A percentile compares a stretch with the other conserved stretches of the same genome.
These are phyloP conservation scores for Cercospora citrullina DNA, from an alignment of 2,329 filamentous ascomycete genomes.

Conservation along the genomic window DNA sequence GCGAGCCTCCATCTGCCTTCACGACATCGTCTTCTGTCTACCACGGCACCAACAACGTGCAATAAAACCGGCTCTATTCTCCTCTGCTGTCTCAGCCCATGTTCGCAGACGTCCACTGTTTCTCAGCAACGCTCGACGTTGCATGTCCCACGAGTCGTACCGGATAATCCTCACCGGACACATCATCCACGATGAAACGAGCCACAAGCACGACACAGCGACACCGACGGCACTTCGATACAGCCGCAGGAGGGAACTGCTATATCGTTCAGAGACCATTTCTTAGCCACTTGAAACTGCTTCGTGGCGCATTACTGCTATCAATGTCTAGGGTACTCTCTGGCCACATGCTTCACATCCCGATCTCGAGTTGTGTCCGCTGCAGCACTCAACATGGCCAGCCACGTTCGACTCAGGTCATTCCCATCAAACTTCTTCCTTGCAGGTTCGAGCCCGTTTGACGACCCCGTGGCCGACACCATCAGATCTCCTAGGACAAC, in stretches of 20 bases:
- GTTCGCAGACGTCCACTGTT: background rate
- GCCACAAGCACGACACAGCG: background rate
- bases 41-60: constrained; percentile 5
- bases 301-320: background rate
- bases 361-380: background rate
- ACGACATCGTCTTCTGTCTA: background rate
- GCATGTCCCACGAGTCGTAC: background rate
- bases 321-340: background rate
- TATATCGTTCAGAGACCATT: background rate
- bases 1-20: background rate
- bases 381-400: background rate
- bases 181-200: background rate
- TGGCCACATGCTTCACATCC: constrained; percentile 7
- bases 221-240: background rate
- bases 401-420: background rate
- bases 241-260: background rate
- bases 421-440: background rate
- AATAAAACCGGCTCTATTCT: background rate
- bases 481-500: background rate
- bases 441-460: background rate
- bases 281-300: constrained; percentile 2
- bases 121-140: background rate
- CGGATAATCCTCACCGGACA: background rate
- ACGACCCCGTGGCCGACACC: background rate
- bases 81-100: background rate